A percentile compares a stretch with the other conserved stretches of the same genome.
Evolutionary conservation across 1,139 yeast species (phyloP).

Genomic region (Candida gigantensis): DNA sequence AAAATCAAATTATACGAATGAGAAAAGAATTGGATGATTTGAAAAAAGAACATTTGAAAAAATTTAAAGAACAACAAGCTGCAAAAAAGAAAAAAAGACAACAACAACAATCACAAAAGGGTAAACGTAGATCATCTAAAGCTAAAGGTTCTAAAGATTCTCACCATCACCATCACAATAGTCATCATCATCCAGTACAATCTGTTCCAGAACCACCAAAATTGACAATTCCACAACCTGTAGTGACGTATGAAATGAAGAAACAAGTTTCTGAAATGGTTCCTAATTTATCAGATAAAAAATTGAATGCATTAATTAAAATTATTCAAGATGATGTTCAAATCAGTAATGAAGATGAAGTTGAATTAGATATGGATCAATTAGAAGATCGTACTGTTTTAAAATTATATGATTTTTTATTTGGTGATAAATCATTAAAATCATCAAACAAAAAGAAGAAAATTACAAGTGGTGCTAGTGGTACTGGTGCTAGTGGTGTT

Average conservation of each 20-base stretch:
- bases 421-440: constrained; percentile 53
- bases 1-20: constrained; percentile 84
- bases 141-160: constrained; percentile 6
- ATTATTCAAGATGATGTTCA: constrained; percentile 87
- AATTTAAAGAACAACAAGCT: constrained; percentile 50
- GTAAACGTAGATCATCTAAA: constrained; percentile 20
- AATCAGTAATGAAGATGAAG: constrained; percentile 74
- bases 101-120: constrained; percentile 50
- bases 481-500: too few species aligned
- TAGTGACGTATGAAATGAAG: constrained; percentile 93
- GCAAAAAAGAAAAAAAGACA: constrained; percentile 53
- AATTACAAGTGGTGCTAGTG: too few species aligned
- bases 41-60: constrained; percentile 68
- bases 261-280: constrained; percentile 89
- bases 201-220: constrained; percentile 14
- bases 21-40: constrained; percentile 78
- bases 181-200: too few species aligned
- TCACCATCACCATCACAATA: constrained; percentile 6
- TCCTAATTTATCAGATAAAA: constrained; percentile 74
- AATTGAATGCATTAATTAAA: constrained; percentile 78
- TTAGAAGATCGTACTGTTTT: constrained; percentile 82
- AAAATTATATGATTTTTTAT: constrained; percentile 78
- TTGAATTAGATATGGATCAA: constrained; percentile 94
- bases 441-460: constrained; percentile 53
- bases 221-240: constrained; percentile 26